Evolutionary conservation across 2,329 filamentous ascomycete genomes (phyloP), one percentile per base, ranked within the genome.

Genomic region (Xylariaceae sp.): DNA sequence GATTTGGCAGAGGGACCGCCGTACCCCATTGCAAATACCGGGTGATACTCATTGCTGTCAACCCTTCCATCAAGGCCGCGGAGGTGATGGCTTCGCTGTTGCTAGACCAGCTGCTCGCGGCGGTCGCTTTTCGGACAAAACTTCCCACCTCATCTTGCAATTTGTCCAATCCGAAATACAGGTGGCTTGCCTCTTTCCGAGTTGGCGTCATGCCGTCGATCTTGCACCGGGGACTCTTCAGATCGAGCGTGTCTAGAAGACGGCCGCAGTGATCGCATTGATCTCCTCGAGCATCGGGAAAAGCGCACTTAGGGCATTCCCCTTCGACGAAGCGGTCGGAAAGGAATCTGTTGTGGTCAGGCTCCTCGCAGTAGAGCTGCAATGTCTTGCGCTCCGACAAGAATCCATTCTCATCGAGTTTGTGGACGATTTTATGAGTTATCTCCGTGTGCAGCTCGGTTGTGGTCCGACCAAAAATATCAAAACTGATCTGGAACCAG

Each of bases 401-500:
- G 38, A 34, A 18, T 13, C 34, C 34, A 19, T 44, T 41, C 14
- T 27, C 23, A 21, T 41, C 36, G 17, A 45, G 34, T 28, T 19
- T 45, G 23, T 31, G 39, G 31, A 45, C 39, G 27, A 45, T 45
- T 31, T 42, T 39, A 23, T 42, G 36, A 14, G 43, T 45, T 33
- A 40, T 42, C 23, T 39, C 13, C 13, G 43, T 45, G 31, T 45
- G 36, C 24, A 39, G 43, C 24, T 42, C 24, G 36, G 39, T 45
- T 8, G 43, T 42, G 24, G 43, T 45, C 21, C 39, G 35, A 19
- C 43, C 43, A 40, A 43, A 46, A 12, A 40, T 46, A 30, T 43
- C 43, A 30, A 46, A 46, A 36, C 40, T 43, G 27, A 43, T 43
- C 33, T 40, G 40, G 40, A 46, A 46, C 43, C 40, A 46, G 34